These are phyloP conservation scores for Fragilaria crotonensis DNA, from an alignment of 108 stramenopile species.

Conservation along the genomic window DNA sequence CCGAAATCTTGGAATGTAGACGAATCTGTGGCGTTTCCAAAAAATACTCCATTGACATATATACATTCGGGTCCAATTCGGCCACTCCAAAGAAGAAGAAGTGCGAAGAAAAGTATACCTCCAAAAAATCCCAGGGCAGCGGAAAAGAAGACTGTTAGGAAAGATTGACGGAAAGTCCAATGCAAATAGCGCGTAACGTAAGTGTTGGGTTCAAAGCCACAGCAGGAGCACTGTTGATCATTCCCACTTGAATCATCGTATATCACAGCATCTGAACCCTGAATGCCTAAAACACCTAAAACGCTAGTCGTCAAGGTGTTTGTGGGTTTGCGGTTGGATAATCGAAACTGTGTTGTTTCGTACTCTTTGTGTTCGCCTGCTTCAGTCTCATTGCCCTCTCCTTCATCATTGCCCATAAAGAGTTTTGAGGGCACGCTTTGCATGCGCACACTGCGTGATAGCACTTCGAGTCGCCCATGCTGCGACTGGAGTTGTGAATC, in stretches of 20 bases:
- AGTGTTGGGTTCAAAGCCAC: conserved; percentile 7
- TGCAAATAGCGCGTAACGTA: conserved; percentile 16
- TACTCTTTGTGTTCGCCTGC: no score
- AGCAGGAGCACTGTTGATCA: background rate
- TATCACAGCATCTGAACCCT: background rate
- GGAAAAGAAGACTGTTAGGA: conserved; percentile 18
- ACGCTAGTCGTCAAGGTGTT: background rate
- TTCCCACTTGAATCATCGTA: background rate
- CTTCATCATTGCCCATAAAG: no score
- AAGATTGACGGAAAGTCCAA: conserved; percentile 35
- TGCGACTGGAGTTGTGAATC: no score
- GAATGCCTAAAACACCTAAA: background rate
- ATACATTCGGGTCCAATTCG: conserved; percentile 21
- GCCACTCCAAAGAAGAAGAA: conserved; percentile 15
- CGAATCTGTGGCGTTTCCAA: background rate
- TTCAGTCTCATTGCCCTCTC: no score
- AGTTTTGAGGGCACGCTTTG: no score
- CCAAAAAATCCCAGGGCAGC: conserved; percentile 20
- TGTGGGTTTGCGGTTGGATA: background rate
- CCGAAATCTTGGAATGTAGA: conserved; percentile 9
- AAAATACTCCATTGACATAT: conserved; percentile 1
- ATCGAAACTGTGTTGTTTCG: background rate
- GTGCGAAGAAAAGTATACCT: conserved; percentile 22
- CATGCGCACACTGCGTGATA: no score
- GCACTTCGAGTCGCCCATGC: no score